A percentile compares a stretch with the other conserved stretches of the same genome.
Conservation (phyloP, 2,329 filamentous ascomycete genomes). For the Microsporum canis region DNA sequence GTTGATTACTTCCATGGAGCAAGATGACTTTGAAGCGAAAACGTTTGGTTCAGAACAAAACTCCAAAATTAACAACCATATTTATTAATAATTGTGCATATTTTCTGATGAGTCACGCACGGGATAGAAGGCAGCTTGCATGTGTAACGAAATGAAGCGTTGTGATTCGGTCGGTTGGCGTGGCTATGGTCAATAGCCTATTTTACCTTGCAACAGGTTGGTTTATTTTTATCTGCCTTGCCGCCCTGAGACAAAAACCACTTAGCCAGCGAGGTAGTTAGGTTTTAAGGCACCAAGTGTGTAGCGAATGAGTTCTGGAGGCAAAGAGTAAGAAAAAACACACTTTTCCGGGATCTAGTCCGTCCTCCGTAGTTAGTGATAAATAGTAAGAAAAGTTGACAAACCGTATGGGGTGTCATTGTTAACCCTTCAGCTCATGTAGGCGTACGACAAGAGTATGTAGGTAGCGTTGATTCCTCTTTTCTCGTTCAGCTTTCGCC, state of each 20-base stretch:
- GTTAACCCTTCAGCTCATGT: background rate
- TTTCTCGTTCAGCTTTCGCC: conserved; percentile 1
- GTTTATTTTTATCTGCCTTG: conserved; percentile 5
- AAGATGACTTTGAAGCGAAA: background rate
- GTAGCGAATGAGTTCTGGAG: conserved; percentile 11
- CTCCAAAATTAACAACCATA: conserved; percentile 1
- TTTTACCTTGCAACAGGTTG: background rate
- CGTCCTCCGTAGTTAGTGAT: background rate
- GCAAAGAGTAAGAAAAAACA: background rate
- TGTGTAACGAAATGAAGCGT: background rate
- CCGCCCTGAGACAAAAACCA: background rate
- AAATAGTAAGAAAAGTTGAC: background rate
- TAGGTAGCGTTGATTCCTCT: background rate
- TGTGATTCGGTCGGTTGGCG: background rate
- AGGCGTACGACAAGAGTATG: background rate
- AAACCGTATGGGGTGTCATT: background rate
- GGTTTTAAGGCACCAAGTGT: conserved; percentile 8
- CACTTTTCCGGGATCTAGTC: background rate
- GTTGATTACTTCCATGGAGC: background rate
- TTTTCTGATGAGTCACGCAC: conserved; percentile 5
- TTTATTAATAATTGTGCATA: conserved; percentile 4
- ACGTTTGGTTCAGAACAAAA: background rate
- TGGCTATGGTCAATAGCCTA: conserved; percentile 3
- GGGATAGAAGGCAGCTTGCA: background rate
- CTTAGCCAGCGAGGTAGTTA: background rate